Percentiles rank a stretch among this genome's conserved stretches.
phyloP scores from a whole-genome alignment of 208 protist species.

The Leishmania arabica region DNA sequence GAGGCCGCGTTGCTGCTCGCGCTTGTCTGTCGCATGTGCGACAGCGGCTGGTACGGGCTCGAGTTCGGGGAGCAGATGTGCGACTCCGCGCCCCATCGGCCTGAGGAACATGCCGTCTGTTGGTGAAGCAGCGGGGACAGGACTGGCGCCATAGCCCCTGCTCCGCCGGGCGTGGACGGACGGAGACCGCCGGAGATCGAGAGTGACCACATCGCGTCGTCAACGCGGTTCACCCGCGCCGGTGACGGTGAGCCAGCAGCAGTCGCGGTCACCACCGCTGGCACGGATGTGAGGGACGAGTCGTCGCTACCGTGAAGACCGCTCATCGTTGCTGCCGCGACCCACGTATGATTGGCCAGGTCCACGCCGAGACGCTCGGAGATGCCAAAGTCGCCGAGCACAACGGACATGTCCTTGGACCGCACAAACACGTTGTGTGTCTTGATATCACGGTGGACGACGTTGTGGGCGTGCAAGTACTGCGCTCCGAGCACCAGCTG shows the following conservation, averaged over 20 bases:
- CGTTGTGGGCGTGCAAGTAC: constrained; percentile 75
- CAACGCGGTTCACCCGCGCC: background rate
- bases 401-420: constrained; percentile 45
- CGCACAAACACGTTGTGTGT: constrained; percentile 91
- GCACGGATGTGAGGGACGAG: constrained; percentile 1
- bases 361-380: constrained; percentile 75
- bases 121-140: background rate
- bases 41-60: constrained; percentile 5
- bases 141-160: background rate
- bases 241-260: constrained; percentile 4
- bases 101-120: constrained; percentile 4
- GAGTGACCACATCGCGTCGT: background rate
- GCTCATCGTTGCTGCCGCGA: constrained; percentile 6
- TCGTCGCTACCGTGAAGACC: constrained; percentile 8
- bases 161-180: background rate
- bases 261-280: background rate
- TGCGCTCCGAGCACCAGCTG: constrained; percentile 81
- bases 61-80: background rate
- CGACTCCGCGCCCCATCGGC: background rate
- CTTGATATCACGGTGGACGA: constrained; percentile 92
- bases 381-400: constrained; percentile 90
- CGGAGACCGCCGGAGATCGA: background rate
- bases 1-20: constrained; percentile 3
- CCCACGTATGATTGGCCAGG: constrained; percentile 35
- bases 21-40: background rate